Evolutionary conservation across 106 monocot species (phyloP).

Genomic region (Dactylorhiza incarnata): DNA sequence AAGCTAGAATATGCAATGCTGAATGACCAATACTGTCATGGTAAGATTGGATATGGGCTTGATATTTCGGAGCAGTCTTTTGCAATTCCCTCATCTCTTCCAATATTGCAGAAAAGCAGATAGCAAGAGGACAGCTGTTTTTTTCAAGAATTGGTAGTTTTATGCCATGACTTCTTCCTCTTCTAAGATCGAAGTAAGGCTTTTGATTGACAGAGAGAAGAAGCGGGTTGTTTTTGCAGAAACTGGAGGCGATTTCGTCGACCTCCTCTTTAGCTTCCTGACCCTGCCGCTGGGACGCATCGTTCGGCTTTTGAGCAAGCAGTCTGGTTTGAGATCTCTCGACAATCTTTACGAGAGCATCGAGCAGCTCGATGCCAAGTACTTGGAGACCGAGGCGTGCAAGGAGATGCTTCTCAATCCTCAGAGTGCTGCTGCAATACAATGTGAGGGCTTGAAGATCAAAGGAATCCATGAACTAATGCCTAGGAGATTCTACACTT

Average conservation of each 20-base stretch:
- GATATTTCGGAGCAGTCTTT: too few species aligned
- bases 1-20: too few species aligned
- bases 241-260: slow-evolving; percentile 4
- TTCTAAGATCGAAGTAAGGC: background rate
- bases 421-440: background rate
- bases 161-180: too few species aligned
- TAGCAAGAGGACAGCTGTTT: too few species aligned
- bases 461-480: too few species aligned
- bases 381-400: slow-evolving; percentile 8
- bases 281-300: slow-evolving; percentile 14
- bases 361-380: background rate
- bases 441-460: background rate
- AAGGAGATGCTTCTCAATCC: slow-evolving; percentile 14
- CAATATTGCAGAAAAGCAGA: too few species aligned
- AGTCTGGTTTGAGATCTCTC: slow-evolving; percentile 4
- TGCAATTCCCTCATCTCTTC: too few species aligned
- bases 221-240: slow-evolving; percentile 4
- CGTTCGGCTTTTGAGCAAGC: background rate
- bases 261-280: slow-evolving; percentile 9
- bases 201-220: background rate
- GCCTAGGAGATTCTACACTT: too few species aligned
- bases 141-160: too few species aligned
- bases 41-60: too few species aligned
- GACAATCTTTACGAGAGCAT: slow-evolving; percentile 12
- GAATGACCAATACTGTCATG: too few species aligned